phyloP scores from a whole-genome alignment of 352 stramenopile genomes.

The Elongisporangium undulatum region DNA sequence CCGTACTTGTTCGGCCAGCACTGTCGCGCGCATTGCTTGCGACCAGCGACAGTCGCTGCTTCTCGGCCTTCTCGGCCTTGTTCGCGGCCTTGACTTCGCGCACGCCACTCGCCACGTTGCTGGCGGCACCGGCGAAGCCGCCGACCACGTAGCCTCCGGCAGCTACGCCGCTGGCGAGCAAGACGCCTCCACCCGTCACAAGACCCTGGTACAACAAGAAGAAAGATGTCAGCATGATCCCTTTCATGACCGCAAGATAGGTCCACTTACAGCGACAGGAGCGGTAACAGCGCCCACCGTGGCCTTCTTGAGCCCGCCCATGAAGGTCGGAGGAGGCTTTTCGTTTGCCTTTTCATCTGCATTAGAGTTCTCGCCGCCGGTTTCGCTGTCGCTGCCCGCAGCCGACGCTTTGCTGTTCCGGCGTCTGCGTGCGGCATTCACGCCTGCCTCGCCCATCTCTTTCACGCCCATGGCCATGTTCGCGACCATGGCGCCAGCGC shows the following conservation, averaged over 20 bases:
- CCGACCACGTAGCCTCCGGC: conserved; percentile 77
- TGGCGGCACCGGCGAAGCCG: conserved; percentile 74
- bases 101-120: conserved; percentile 78
- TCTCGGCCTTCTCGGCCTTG: conserved; percentile 54
- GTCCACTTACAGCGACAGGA: conserved; percentile 61
- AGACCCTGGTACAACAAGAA: conserved; percentile 35
- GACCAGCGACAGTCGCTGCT: conserved; percentile 24
- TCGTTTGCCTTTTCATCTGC: conserved; percentile 40
- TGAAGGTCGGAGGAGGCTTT: conserved; percentile 74
- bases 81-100: conserved; percentile 80
- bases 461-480: conserved; percentile 82
- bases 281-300: conserved; percentile 77
- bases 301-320: conserved; percentile 83
- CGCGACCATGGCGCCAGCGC: conserved; percentile 73
- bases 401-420: conserved; percentile 40
- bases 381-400: conserved; percentile 31
- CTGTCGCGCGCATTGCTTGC: not conserved
- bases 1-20: not conserved
- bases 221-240: conserved; percentile 1
- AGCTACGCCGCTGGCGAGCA: conserved; percentile 73
- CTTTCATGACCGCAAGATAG: not conserved
- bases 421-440: conserved; percentile 66
- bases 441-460: conserved; percentile 82
- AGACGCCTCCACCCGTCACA: conserved; percentile 66
- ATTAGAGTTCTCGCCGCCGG: conserved; percentile 10